phyloP scores from a whole-genome alignment of 2,329 filamentous ascomycete genomes.

The Biscogniauxia mediterranea region DNA sequence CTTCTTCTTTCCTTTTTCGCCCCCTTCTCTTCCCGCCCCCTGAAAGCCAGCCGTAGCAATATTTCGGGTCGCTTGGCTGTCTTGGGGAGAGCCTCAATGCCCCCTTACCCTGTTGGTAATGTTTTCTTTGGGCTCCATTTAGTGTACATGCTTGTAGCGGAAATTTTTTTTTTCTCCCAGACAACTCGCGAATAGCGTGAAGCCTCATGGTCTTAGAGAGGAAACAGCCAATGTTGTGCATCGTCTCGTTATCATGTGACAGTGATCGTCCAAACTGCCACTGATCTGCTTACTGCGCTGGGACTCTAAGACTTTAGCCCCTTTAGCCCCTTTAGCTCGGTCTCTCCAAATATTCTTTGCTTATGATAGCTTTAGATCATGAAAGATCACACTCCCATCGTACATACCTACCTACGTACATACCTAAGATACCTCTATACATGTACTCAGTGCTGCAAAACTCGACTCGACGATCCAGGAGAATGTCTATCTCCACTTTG shows the following conservation, averaged over 20 bases:
- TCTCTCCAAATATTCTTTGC: background rate
- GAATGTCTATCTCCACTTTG: background rate
- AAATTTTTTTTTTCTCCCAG: background rate
- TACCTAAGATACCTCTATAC: background rate
- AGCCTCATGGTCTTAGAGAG: background rate
- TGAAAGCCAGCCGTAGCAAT: background rate
- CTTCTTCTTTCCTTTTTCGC: background rate
- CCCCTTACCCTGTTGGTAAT: background rate
- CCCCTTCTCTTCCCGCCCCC: background rate
- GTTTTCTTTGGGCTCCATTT: background rate
- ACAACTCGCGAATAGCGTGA: background rate
- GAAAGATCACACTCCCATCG: background rate
- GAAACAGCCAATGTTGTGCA: slow-evolving; percentile 11
- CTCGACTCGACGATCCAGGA: background rate
- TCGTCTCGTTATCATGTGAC: slow-evolving; percentile 26
- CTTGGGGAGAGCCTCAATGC: background rate
- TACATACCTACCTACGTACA: background rate
- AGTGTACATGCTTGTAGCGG: background rate
- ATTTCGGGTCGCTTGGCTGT: background rate
- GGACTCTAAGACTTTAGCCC: background rate
- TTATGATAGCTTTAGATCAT: background rate
- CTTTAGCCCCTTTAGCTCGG: background rate
- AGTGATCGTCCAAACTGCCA: background rate
- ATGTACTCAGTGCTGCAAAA: background rate
- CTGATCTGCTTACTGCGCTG: background rate